Base-by-base conservation (phyloP, 306 rosid species). In the Sphenostylis stenocarpa region DNA sequence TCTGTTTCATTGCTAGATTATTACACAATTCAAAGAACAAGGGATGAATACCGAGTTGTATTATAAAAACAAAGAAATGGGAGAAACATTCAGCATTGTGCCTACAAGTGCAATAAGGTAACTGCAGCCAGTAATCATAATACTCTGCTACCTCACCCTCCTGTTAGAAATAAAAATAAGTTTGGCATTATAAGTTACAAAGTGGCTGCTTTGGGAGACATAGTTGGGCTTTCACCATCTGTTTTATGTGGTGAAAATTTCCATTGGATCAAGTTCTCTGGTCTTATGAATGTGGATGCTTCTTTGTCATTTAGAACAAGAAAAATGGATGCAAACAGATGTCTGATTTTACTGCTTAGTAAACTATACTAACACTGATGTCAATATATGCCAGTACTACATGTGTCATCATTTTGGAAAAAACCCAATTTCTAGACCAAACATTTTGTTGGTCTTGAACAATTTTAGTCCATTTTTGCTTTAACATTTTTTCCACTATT, bases 21-120 rank as follows among this genome's bases (percentile, higher is more conserved):
- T 91, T 82, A 89, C 93, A 33, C 84, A 93, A 70, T 89, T 93
- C 87, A 93, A 87, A 85, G 97, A 88, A 81, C 98, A 93, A 29
- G 98, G 97, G 14, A 81, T 93, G 84, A 93, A 93, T 82, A 91
- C 93, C 3, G 96, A 89, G 61, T 77, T 94, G 80, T 94, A 94
- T 71, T 90, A 92, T 78, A 89, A 88, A 81, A 94, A 92, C 78
- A 90, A 65, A 77, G 98, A 92, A 86, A 92, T 92, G 96, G 96
- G 97, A 76, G 98, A 94, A 73, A 92, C 97, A 23, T 92, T 77
- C 88, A 92, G 91, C 85, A 94, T 94, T 81, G 97, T 92, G 67
- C 98, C 98, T 67, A 92, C 97, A 49, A 94, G 97, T 90, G 98
- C 98, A 74, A 77, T 92, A 76, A 94, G 95, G 98, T 94, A 85